Percentiles rank a stretch among this genome's conserved stretches.
These are phyloP conservation scores for Epithemia pelagica DNA, from an alignment of 108 stramenopile genomes.

Conservation along the genomic window DNA sequence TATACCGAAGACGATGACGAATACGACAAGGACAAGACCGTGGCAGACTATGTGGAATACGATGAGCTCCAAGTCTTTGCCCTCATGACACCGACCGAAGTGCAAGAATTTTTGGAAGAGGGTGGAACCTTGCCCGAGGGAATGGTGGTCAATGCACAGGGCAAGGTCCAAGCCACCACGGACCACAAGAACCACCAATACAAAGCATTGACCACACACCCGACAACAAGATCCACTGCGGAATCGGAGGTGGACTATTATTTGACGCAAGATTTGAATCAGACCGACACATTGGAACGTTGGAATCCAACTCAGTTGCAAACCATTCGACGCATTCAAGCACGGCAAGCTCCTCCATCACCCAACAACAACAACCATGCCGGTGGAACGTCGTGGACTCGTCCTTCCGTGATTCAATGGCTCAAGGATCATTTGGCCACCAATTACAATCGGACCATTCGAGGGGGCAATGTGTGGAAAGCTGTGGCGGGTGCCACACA, in stretches of 20 bases:
- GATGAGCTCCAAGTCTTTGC: conserved; percentile 60
- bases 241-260: no score
- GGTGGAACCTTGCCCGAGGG: background rate
- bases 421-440: conserved; percentile 57
- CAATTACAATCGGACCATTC: conserved; percentile 58
- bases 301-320: background rate
- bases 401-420: conserved; percentile 71
- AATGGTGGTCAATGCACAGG: background rate
- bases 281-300: background rate
- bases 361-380: background rate
- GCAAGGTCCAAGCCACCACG: background rate
- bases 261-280: background rate
- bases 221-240: no score
- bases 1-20: conserved; percentile 43
- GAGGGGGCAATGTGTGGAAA: conserved; percentile 78
- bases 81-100: conserved; percentile 49
- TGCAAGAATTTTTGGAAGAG: conserved; percentile 9
- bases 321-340: conserved; percentile 17
- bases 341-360: conserved; percentile 5
- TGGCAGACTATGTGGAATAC: conserved; percentile 63
- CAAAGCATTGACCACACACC: background rate
- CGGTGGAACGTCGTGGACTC: background rate
- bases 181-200: background rate
- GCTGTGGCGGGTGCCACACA: conserved; percentile 68
- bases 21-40: conserved; percentile 4